Conservation (phyloP, 257 asterid genomes). For the Agastache rugosa region DNA sequence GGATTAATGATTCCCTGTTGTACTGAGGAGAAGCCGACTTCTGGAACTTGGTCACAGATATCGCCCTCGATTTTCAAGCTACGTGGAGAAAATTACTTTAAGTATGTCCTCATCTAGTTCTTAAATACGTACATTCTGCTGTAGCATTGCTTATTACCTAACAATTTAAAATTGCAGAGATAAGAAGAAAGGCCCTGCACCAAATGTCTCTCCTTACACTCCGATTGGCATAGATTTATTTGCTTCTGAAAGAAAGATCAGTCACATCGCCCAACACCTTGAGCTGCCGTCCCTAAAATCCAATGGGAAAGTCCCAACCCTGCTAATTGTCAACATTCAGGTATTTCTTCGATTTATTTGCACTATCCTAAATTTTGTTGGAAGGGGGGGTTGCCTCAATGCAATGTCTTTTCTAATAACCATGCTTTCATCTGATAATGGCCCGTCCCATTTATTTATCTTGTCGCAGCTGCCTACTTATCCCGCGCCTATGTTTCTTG, state of each 20-base stretch:
- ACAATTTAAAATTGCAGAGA: slow-evolving; percentile 64
- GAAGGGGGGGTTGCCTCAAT: neutral
- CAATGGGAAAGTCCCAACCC: slow-evolving; percentile 63
- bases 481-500: slow-evolving; percentile 74
- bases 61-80: slow-evolving; percentile 86
- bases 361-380: neutral
- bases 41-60: slow-evolving; percentile 85
- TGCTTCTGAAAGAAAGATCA: slow-evolving; percentile 69
- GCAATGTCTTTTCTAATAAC: neutral
- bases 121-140: neutral
- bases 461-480: slow-evolving; percentile 68
- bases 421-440: slow-evolving; percentile 20
- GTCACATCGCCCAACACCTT: slow-evolving; percentile 90
- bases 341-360: slow-evolving; percentile 34
- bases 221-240: slow-evolving; percentile 96
- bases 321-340: slow-evolving; percentile 94
- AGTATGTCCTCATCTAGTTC: slow-evolving; percentile 51
- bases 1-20: slow-evolving; percentile 77
- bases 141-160: slow-evolving; percentile 17
- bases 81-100: slow-evolving; percentile 84
- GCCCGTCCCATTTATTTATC: slow-evolving; percentile 15
- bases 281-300: slow-evolving; percentile 78
- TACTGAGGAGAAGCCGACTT: slow-evolving; percentile 63
- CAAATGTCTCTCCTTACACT: slow-evolving; percentile 68
- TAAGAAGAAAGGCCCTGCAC: slow-evolving; percentile 88